Evolutionary conservation across 257 asterid genomes (phyloP).

Genomic region (Paulownia fortunei): DNA sequence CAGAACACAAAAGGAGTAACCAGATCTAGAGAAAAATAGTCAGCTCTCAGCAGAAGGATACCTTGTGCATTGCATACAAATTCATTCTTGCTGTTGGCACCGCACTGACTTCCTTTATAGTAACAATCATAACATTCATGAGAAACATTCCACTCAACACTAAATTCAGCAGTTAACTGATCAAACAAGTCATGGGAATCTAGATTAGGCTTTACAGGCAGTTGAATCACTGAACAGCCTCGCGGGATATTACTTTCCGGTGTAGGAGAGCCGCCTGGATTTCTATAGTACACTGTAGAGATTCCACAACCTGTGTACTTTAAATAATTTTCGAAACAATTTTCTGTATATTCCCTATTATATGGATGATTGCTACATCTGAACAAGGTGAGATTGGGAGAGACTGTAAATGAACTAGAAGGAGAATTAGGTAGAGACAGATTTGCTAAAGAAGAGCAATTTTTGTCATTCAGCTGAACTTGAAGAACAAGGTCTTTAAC

Average conservation of each 20-base stretch:
- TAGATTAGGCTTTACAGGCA: slow-evolving; percentile 21
- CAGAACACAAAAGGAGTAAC: neutral
- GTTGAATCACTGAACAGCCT: neutral
- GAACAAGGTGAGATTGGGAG: slow-evolving; percentile 35
- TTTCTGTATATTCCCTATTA: too few relatives aligned
- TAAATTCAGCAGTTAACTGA: slow-evolving; percentile 4
- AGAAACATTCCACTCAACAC: slow-evolving; percentile 36
- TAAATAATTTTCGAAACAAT: neutral
- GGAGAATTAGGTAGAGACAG: slow-evolving; percentile 13
- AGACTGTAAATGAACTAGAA: slow-evolving; percentile 20
- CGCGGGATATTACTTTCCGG: neutral
- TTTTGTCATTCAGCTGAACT: fast-evolving
- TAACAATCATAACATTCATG: slow-evolving; percentile 27
- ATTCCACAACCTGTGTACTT: neutral
- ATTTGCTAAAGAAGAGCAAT: neutral
- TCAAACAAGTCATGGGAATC: neutral
- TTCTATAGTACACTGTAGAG: neutral
- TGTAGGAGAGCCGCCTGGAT: neutral
- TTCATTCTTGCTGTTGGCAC: too few relatives aligned
- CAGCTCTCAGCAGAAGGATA: too few relatives aligned
- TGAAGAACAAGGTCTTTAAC: neutral
- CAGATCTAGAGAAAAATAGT: too few relatives aligned
- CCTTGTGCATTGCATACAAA: too few relatives aligned
- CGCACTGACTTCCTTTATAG: slow-evolving; percentile 30
- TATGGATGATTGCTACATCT: neutral